These are phyloP conservation scores for Aspergillus melleus DNA, from an alignment of 2,329 filamentous ascomycete species.

Conservation along the genomic window DNA sequence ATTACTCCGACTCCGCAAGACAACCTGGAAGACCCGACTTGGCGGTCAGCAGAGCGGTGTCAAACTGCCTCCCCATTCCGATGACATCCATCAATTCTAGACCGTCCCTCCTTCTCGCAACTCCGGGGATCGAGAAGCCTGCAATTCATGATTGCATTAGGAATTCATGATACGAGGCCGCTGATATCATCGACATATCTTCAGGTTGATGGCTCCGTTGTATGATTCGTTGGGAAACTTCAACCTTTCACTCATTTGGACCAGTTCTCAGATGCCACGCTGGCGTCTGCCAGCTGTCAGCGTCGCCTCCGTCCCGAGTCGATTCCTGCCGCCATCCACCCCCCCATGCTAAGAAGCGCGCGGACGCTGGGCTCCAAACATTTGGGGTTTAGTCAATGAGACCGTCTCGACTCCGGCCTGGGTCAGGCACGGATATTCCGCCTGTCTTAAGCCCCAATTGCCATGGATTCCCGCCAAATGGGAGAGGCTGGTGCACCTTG, in stretches of 20 bases:
- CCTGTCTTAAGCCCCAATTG: slow-evolving; percentile 8
- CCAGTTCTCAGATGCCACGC: slow-evolving; percentile 25
- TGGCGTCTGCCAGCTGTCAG: slow-evolving; percentile 31
- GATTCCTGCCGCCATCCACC: slow-evolving; percentile 20
- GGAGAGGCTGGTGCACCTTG: slow-evolving; percentile 16
- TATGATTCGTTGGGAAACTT: slow-evolving; percentile 10
- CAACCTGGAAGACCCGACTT: too few relatives aligned
- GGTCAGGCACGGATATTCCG: slow-evolving; percentile 10
- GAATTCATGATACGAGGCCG: background rate
- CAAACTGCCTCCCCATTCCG: background rate
- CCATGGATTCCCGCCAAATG: slow-evolving; percentile 10
- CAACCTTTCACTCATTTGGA: background rate
- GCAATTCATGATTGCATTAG: background rate
- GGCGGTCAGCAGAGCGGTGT: background rate
- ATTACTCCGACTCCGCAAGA: too few relatives aligned
- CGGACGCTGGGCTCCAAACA: slow-evolving; percentile 14
- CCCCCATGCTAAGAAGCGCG: slow-evolving; percentile 17
- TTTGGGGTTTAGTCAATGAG: slow-evolving; percentile 9
- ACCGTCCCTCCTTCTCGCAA: background rate
- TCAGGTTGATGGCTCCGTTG: background rate
- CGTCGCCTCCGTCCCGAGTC: slow-evolving; percentile 16
- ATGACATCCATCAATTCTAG: background rate
- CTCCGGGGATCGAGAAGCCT: background rate
- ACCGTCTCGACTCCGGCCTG: slow-evolving; percentile 10
- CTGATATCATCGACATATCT: background rate